phyloP scores from a whole-genome alignment of 2,329 filamentous ascomycete species.

The Fusarium luffae region DNA sequence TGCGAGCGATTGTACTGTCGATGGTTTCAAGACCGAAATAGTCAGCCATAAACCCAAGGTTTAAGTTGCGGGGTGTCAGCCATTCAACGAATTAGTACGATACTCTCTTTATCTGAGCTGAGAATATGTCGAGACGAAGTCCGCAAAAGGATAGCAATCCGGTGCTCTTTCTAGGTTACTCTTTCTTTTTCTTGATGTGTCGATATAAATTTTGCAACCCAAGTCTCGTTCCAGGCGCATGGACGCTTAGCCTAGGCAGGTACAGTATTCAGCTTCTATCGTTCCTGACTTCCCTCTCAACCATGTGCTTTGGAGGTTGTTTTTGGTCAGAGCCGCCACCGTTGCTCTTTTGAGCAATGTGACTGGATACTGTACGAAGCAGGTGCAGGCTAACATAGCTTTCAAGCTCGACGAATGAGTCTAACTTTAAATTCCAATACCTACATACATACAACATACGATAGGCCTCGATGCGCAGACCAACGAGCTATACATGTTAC shows the following conservation, averaged over 20 bases:
- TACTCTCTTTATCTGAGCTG: not conserved
- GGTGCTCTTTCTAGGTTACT: not conserved
- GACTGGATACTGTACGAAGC: not conserved
- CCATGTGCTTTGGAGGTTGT: constrained; percentile 1
- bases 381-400: not conserved
- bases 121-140: not conserved
- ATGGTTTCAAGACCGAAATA: not conserved
- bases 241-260: not conserved
- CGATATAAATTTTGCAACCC: not conserved
- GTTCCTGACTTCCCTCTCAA: not conserved
- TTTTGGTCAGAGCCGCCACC: not conserved
- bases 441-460: not conserved
- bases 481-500: not conserved
- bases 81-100: not conserved
- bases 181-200: not conserved
- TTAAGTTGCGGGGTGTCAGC: constrained; percentile 4
- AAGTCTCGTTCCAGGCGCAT: not conserved
- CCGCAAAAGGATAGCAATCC: constrained; percentile 23
- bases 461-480: not conserved
- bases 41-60: not conserved
- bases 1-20: not conserved
- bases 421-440: not conserved
- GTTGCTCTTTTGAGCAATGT: not conserved
- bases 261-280: not conserved
- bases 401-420: not conserved